A percentile compares a stretch with the other conserved stretches of the same genome.
phyloP scores from a whole-genome alignment of 2,329 filamentous ascomycete genomes.

The Aspergillus transmontanensis region DNA sequence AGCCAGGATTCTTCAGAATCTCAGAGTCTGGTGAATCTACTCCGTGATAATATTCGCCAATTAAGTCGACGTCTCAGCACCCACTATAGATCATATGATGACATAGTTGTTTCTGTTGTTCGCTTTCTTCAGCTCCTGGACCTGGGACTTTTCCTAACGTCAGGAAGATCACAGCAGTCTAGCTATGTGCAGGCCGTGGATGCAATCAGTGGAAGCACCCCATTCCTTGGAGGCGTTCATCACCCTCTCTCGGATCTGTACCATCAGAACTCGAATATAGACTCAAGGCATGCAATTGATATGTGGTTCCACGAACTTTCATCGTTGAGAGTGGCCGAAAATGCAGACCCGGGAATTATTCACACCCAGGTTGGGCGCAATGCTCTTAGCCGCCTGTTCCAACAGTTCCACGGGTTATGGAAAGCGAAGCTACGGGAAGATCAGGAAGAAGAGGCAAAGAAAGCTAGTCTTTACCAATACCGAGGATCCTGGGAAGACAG shows the following conservation, averaged over 20 bases:
- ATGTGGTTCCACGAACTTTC: slow-evolving; percentile 42
- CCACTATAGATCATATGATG: slow-evolving; percentile 78
- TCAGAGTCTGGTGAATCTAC: slow-evolving; percentile 40
- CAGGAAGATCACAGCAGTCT: slow-evolving; percentile 21
- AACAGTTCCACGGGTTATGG: slow-evolving; percentile 78
- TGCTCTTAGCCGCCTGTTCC: slow-evolving; percentile 67
- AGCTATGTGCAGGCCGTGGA: slow-evolving; percentile 26
- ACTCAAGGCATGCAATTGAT: slow-evolving; percentile 33
- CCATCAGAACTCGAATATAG: slow-evolving; percentile 9
- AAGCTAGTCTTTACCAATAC: slow-evolving; percentile 80
- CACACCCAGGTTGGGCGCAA: slow-evolving; percentile 51
- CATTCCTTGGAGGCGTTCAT: slow-evolving; percentile 39
- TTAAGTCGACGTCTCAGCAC: slow-evolving; percentile 70
- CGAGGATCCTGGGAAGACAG: slow-evolving; percentile 75
- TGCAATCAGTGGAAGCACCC: slow-evolving; percentile 39
- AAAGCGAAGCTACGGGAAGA: slow-evolving; percentile 74
- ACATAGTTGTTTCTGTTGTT: slow-evolving; percentile 76
- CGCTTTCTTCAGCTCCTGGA: slow-evolving; percentile 79
- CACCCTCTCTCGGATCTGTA: slow-evolving; percentile 23
- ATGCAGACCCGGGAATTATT: slow-evolving; percentile 36
- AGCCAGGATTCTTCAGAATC: slow-evolving; percentile 19
- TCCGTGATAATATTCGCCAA: slow-evolving; percentile 63
- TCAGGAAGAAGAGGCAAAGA: slow-evolving; percentile 71
- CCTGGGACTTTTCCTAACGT: slow-evolving; percentile 69
- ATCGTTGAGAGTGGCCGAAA: slow-evolving; percentile 37